A percentile compares a stretch with the other conserved stretches of the same genome.
Evolutionary conservation across 129 eudicot genomes (phyloP).

Genomic region (Artemisia argyi): DNA sequence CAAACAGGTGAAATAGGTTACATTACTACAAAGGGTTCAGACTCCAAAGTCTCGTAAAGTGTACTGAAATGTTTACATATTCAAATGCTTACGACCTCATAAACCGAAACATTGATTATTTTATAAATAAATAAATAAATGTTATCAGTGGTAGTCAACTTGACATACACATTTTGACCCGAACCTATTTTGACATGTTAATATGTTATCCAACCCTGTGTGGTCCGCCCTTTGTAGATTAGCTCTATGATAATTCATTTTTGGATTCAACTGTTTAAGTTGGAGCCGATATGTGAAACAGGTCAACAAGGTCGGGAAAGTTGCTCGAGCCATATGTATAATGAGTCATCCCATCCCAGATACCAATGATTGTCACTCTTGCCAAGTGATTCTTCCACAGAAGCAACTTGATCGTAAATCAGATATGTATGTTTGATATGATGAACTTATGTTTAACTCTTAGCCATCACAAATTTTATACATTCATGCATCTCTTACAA

Average conservation of each 20-base stretch:
- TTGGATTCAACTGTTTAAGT: background rate
- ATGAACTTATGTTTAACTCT: background rate
- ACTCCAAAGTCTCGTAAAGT: no score
- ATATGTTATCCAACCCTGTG: no score
- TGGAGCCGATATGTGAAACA: slow-evolving; percentile 27
- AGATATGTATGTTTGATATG: slow-evolving; percentile 63
- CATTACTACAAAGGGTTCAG: no score
- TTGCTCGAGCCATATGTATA: slow-evolving; percentile 92
- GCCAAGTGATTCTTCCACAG: slow-evolving; percentile 91
- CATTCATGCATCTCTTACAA: background rate
- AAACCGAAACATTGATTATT: no score
- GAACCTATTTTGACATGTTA: no score
- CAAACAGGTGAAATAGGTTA: no score
- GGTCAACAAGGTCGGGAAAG: slow-evolving; percentile 86
- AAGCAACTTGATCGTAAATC: slow-evolving; percentile 93
- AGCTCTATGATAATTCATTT: background rate
- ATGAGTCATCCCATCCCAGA: slow-evolving; percentile 98
- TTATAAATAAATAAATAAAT: no score
- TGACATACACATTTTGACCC: no score
- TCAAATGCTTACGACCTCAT: no score
- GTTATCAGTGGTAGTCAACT: no score
- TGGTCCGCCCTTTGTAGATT: background rate
- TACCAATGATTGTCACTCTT: slow-evolving; percentile 87
- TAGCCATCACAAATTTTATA: background rate
- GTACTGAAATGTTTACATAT: no score